Evolutionary conservation across 495 filamentous ascomycete genomes (phyloP), one percentile per base, ranked within the genome.

Genomic region (Lichenothelia convexa): DNA sequence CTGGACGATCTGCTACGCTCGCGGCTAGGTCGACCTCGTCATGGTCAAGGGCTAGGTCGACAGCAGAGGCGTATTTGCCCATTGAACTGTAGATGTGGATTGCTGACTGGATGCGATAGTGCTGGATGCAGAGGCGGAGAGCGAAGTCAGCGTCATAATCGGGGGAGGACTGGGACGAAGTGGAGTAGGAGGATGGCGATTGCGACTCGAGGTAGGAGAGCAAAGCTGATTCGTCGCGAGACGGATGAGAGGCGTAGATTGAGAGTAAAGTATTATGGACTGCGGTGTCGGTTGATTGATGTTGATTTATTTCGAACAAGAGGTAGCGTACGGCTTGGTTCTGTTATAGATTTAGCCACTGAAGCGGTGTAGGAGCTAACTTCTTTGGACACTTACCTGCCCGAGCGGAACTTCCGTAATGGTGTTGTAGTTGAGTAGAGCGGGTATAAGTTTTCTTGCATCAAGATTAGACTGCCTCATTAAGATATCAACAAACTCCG

Each of bases 101-200:
- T 51, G 82, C 91, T 20, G 78, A 85, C 52, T 91, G 80, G 4
- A 94, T 78, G 39, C 91, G 79, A 46, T 81, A 70, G 52, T 97
- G 73, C 44, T 93, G 78, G 39, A 95, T 94, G 56, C 89, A 97
- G 18, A 95, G 69, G 13, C 89, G 76, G 17, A 97, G 73, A 2
- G 91, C 89, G 59, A 97, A 97, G 57, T 97, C 89, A n/a, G 80
- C 78, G 54, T 97, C 89, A 53, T 91, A 97, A 26, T 71, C 66
- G 32, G 78, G 81, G 32, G 63, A 58, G 24, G 65, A 54, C n/a
- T n/a, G n/a, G n/a, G n/a, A n/a, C n/a, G n/a, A n/a, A n/a, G n/a
- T n/a, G n/a, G n/a, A n/a, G n/a, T n/a, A n/a, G n/a, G n/a, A n/a
- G 15, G 56, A 53, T 4, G 54, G 51, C n/a, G 73, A 65, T 48